A percentile compares a stretch with the other conserved stretches of the same genome.
phyloP scores from a whole-genome alignment of 2,329 filamentous ascomycete species.

The Aspergillus quadricinctus region DNA sequence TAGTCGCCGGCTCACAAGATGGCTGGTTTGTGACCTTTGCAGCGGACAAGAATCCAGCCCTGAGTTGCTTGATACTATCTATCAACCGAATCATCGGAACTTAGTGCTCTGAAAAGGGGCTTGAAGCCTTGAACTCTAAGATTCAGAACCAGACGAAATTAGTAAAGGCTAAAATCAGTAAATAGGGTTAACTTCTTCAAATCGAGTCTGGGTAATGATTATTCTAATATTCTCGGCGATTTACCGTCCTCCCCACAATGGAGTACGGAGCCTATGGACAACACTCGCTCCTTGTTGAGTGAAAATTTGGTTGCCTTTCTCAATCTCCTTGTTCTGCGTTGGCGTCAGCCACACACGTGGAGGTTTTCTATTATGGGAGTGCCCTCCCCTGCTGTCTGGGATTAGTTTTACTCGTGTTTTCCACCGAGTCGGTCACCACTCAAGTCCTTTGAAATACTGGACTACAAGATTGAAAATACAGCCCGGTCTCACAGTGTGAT shows the following conservation, averaged over 20 bases:
- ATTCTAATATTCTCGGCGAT: too few species aligned
- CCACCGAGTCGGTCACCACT: not conserved
- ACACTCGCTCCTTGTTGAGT: not conserved
- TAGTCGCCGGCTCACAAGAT: not conserved
- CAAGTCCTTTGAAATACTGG: not conserved
- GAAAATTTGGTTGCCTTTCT: not conserved
- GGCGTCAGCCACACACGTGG: not conserved
- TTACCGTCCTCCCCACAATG: too few species aligned
- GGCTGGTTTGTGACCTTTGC: not conserved
- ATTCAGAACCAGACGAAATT: not conserved
- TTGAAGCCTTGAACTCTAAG: not conserved
- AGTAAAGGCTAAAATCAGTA: too few species aligned
- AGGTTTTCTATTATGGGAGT: not conserved
- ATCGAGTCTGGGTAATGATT: not conserved
- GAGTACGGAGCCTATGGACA: too few species aligned
- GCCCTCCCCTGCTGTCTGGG: not conserved
- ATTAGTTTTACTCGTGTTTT: not conserved
- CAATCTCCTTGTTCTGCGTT: not conserved
- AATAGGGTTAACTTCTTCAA: not conserved
- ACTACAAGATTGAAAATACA: not conserved
- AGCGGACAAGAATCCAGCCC: not conserved
- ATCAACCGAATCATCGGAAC: not conserved
- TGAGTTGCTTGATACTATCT: not conserved
- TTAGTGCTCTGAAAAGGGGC: not conserved
- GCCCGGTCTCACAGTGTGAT: not conserved